These are phyloP conservation scores for Prunella vulgaris DNA, from an alignment of 257 asterid genomes.

Conservation along the genomic window DNA sequence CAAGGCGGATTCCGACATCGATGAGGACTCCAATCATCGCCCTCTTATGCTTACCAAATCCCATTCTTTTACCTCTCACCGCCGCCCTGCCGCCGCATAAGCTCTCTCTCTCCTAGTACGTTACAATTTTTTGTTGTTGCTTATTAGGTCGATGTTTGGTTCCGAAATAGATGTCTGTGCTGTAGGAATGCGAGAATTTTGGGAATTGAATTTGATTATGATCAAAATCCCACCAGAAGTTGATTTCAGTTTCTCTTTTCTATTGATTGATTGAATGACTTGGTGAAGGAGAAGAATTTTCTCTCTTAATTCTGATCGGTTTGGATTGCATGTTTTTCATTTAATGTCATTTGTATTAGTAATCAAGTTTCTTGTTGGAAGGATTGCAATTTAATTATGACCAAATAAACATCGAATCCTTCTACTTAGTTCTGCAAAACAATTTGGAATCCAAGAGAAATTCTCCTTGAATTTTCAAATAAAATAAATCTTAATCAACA, in stretches of 20 bases:
- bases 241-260: background rate
- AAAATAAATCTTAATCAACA: too few relatives aligned
- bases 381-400: background rate
- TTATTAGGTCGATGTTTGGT: background rate
- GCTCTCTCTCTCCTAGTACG: background rate
- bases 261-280: background rate
- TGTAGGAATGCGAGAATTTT: too few relatives aligned
- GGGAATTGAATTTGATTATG: background rate
- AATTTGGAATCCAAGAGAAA: background rate
- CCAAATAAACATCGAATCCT: background rate
- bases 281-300: background rate
- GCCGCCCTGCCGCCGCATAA: background rate
- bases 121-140: background rate
- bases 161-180: too few relatives aligned
- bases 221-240: background rate
- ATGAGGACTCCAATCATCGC: conserved; percentile 38
- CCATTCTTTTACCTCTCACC: conserved; percentile 26
- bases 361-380: background rate
- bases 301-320: background rate
- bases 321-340: background rate
- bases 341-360: background rate
- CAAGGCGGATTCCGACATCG: conserved; percentile 32
- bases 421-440: too few relatives aligned
- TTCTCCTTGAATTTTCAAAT: background rate
- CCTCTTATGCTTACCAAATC: conserved; percentile 37